Conservation (phyloP, 305 asterid genomes). For the Rubia balearica region DNA sequence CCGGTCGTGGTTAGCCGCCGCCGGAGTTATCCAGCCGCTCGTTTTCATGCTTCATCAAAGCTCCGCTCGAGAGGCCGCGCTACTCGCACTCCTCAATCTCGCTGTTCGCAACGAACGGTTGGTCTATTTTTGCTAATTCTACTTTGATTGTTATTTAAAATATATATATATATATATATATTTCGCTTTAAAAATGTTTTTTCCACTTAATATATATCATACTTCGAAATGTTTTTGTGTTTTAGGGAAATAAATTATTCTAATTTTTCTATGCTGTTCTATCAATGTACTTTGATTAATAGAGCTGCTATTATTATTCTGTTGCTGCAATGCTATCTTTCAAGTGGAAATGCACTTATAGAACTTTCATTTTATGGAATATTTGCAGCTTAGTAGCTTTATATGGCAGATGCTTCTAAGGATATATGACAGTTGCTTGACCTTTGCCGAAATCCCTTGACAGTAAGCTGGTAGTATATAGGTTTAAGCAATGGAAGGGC, state of each 20-base stretch:
- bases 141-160: background rate
- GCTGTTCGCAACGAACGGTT: constrained; percentile 82
- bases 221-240: background rate
- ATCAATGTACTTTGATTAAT: background rate
- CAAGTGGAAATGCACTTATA: background rate
- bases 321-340: background rate
- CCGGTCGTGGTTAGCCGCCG: constrained; percentile 66
- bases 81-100: constrained; percentile 84
- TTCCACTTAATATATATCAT: background rate
- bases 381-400: background rate
- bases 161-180: too few relatives aligned
- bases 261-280: background rate
- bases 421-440: background rate
- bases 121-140: background rate
- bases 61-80: constrained; percentile 71
- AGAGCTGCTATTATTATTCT: background rate
- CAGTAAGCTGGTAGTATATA: background rate
- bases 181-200: background rate
- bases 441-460: background rate
- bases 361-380: background rate
- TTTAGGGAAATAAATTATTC: background rate
- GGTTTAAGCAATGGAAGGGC: background rate
- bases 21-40: constrained; percentile 79
- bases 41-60: constrained; percentile 57
- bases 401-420: background rate